Conservation (phyloP, 2,329 filamentous ascomycete species). For the Orbilia blumenaviensis region DNA sequence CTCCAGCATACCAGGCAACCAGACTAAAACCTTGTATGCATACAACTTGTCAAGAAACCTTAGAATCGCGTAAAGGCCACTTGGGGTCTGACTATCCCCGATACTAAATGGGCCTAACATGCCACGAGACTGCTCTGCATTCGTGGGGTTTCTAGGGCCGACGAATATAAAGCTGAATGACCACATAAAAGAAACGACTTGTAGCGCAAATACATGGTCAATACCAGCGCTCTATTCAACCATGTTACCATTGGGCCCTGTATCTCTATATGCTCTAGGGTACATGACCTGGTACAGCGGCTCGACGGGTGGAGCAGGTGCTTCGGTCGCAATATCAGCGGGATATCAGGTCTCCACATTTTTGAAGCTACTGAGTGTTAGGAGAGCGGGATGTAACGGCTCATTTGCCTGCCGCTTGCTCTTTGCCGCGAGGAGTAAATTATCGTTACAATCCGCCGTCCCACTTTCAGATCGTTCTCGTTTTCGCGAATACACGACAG, state of each 20-base stretch:
- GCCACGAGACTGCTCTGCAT: not conserved
- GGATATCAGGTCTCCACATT: not conserved
- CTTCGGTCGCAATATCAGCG: not conserved
- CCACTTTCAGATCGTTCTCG: too few relatives aligned
- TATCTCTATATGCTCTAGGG: not conserved
- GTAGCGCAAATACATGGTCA: constrained; percentile 10
- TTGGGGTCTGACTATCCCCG: not conserved
- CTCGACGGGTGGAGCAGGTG: not conserved
- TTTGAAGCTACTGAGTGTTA: constrained; percentile 1
- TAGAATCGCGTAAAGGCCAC: not conserved
- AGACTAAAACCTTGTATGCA: not conserved
- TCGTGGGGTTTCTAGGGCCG: not conserved
- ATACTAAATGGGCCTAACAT: not conserved
- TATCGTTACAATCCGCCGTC: too few relatives aligned
- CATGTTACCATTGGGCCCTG: too few relatives aligned
- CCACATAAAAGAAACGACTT: constrained; percentile 18
- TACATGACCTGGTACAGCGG: not conserved
- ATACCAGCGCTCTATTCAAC: not conserved
- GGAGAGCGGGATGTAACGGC: not conserved
- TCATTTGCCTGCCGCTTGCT: too few relatives aligned
- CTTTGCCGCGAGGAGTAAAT: too few relatives aligned
- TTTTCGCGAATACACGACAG: too few relatives aligned
- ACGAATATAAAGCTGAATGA: constrained; percentile 6
- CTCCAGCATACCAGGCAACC: not conserved
- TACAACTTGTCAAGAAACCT: not conserved